Evolutionary conservation across 1,284 basidiomycete species (phyloP), one percentile per base, ranked within the genome.

Genomic region (Austroboletus rostrupii): DNA sequence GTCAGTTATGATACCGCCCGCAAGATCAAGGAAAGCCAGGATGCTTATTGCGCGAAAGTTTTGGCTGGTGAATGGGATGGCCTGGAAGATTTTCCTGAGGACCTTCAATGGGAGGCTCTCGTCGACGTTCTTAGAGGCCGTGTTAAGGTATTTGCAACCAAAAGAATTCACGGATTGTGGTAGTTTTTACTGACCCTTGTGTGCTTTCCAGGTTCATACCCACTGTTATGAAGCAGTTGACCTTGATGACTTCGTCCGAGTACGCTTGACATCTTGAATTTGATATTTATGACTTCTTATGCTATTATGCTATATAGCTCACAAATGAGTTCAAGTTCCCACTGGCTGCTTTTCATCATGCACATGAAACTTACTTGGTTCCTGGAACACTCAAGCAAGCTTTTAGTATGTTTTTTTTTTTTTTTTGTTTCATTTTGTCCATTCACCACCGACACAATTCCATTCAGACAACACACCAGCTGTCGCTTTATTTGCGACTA

Each of bases 181-280:
- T 14, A 29, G 16, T 23, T 41, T 43, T 29, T 11, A 10, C 32
- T 49, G 5, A 49, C 31, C 16, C 39, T 29, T 43, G 41, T 43
- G 41, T 26, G 26, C 23, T 60, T 50, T 20, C 32, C 16, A 90
- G 80, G 76, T 93, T 52, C 85, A 91, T 58, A 81, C 80, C 38
- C 88, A 92, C 59, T 91, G 87, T 57, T 90, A 90, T 53, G 85
- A 89, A 68, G 77, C 87, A 11, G 83, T 83, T 47, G 91, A 94
- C 60, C 73, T 93, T 28, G 88, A 92, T 58, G 79, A 77, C n/a
- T 75, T 89, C 50, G 79, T 88, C 44, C 72, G 87, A 54, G 85
- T 87, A 61, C 51, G 81, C 73, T 49, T 33, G 37, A 50, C 13
- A 26, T n/a, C 3, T 32, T 29, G 11, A 37, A 37, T 28, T 42